Percentiles rank a stretch among this genome's conserved stretches.
Evolutionary conservation across 768 basidiomycete genomes (phyloP).

Genomic region (Imleria badia): DNA sequence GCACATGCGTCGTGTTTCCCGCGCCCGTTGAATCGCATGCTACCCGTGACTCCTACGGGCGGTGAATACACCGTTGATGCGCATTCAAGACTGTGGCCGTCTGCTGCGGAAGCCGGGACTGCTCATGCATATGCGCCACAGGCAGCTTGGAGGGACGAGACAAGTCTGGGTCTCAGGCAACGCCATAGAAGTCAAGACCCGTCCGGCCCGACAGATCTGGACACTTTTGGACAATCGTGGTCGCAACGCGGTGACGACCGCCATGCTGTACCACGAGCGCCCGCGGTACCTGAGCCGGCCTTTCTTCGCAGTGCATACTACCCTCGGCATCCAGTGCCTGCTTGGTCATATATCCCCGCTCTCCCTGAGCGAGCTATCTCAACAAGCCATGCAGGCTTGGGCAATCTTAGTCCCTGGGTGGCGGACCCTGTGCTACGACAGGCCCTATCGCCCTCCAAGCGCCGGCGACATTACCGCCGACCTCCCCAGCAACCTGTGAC

Average conservation of each 20-base stretch:
- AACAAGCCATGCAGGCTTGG: neutral
- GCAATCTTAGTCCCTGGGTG: neutral
- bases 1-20: neutral
- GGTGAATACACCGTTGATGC: neutral
- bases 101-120: neutral
- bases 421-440: constrained; percentile 5
- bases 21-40: too few relatives aligned
- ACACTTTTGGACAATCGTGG: neutral
- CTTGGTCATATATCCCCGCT: neutral
- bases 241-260: neutral
- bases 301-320: neutral
- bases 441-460: neutral
- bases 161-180: neutral
- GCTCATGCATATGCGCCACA: neutral
- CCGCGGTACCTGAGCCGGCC: constrained; percentile 4
- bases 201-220: neutral
- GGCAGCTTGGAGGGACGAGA: neutral
- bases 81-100: neutral
- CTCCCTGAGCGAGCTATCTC: neutral
- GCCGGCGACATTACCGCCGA: neutral
- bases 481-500: neutral
- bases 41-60: neutral
- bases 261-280: constrained; percentile 26
- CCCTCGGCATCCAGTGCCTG: neutral
- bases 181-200: constrained; percentile 9